Percentiles rank a stretch among this genome's conserved stretches.
Evolutionary conservation across 495 filamentous ascomycete genomes (phyloP).

Genomic region (Trichocladium antarcticum): DNA sequence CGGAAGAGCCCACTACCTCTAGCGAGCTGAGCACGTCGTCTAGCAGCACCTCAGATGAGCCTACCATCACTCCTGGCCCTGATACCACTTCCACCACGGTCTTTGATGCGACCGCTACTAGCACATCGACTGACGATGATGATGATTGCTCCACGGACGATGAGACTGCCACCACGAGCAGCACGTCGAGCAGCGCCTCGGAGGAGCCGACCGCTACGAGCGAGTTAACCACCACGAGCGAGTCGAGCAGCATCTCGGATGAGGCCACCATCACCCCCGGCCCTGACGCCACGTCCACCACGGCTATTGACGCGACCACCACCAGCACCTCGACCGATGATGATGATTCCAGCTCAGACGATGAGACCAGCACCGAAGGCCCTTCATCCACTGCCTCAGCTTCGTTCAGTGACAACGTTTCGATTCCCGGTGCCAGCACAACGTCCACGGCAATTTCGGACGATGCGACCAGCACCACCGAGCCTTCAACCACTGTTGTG

Average conservation of each 20-base stretch:
- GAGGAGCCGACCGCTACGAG: not conserved
- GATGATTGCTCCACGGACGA: constrained; percentile 7
- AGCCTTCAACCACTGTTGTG: too few relatives aligned
- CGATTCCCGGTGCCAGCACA: too few relatives aligned
- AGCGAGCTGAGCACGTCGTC: not conserved
- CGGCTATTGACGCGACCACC: not conserved
- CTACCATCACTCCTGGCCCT: not conserved
- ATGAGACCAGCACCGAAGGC: constrained; percentile 7
- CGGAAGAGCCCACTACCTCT: not conserved
- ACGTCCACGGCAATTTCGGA: not conserved
- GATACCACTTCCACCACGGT: not conserved
- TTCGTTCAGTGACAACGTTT: too few relatives aligned
- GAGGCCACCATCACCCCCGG: not conserved
- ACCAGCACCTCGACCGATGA: constrained; percentile 1
- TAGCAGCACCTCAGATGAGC: not conserved
- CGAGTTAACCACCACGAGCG: not conserved
- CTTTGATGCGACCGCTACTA: not conserved
- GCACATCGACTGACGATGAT: constrained; percentile 3
- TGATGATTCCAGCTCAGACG: constrained; percentile 9
- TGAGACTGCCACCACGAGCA: not conserved
- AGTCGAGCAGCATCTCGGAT: not conserved
- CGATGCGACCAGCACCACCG: too few relatives aligned
- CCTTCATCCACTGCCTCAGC: not conserved
- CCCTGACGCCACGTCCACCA: constrained; percentile 4
- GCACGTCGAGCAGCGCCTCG: not conserved